These are phyloP conservation scores for Myriangium duriaei DNA, from an alignment of 2,329 filamentous ascomycete species.

Conservation along the genomic window DNA sequence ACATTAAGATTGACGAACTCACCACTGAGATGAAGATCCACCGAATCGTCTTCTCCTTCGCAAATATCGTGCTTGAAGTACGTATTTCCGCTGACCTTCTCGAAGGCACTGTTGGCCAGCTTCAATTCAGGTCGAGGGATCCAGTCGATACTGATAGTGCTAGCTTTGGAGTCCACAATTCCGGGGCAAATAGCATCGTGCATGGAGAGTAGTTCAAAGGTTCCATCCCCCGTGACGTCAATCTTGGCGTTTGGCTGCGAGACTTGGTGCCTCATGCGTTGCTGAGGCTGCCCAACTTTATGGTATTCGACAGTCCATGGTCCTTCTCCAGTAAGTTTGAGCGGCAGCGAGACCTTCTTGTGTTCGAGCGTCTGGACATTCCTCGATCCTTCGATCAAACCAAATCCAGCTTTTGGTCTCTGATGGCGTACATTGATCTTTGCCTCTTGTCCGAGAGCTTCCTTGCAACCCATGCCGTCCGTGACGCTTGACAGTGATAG, in stretches of 20 bases:
- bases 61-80: slow-evolving; percentile 74
- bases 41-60: slow-evolving; percentile 82
- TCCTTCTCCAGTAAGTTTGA: slow-evolving; percentile 72
- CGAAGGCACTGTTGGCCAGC: slow-evolving; percentile 48
- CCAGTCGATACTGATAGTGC: slow-evolving; percentile 71
- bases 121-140: slow-evolving; percentile 62
- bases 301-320: slow-evolving; percentile 74
- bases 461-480: slow-evolving; percentile 76
- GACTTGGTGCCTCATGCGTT: slow-evolving; percentile 16
- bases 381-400: slow-evolving; percentile 68
- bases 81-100: slow-evolving; percentile 39
- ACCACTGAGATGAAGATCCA: slow-evolving; percentile 71
- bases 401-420: slow-evolving; percentile 76
- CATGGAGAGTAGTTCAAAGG: slow-evolving; percentile 69
- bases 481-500: slow-evolving; percentile 75
- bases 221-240: slow-evolving; percentile 36
- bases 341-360: slow-evolving; percentile 58
- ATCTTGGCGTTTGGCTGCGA: slow-evolving; percentile 21
- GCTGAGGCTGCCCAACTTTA: slow-evolving; percentile 26
- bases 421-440: slow-evolving; percentile 82
- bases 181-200: slow-evolving; percentile 73
- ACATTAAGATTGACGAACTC: slow-evolving; percentile 23
- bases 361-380: slow-evolving; percentile 65
- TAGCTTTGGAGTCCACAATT: slow-evolving; percentile 59
- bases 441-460: slow-evolving; percentile 69